Conservation (phyloP, 1,284 basidiomycete species). For the Cryptococcus sp. region DNA sequence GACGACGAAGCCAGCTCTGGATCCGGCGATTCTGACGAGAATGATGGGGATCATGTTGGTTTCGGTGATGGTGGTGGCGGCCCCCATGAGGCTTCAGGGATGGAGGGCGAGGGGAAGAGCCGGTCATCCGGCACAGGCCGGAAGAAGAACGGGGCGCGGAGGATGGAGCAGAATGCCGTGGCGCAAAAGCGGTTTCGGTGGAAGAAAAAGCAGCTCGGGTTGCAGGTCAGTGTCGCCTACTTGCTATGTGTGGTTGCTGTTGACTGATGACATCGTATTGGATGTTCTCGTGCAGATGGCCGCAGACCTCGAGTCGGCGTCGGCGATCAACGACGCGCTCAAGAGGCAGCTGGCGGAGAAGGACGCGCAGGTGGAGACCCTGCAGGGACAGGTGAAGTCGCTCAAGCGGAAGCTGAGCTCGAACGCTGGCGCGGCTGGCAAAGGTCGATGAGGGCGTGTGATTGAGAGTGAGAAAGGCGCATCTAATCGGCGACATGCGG, state of each 20-base stretch:
- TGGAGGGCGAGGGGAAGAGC: not conserved
- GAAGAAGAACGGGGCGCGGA: slow-evolving; percentile 26
- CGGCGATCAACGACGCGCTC: slow-evolving; percentile 7
- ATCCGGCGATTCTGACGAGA: not conserved
- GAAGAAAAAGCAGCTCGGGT: slow-evolving; percentile 37
- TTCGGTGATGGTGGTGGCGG: not conserved
- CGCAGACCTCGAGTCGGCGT: slow-evolving; percentile 13
- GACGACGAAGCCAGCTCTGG: not conserved
- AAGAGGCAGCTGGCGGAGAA: slow-evolving; percentile 11
- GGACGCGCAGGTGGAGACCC: slow-evolving; percentile 6
- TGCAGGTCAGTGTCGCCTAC: slow-evolving; percentile 25
- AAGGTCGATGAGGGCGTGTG: not conserved
- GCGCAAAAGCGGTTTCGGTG: slow-evolving; percentile 38
- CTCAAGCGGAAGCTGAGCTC: slow-evolving; percentile 4
- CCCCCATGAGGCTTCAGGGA: not conserved
- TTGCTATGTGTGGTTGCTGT: not conserved
- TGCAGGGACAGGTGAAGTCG: slow-evolving; percentile 8
- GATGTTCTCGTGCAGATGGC: slow-evolving; percentile 13
- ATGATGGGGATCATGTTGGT: not conserved
- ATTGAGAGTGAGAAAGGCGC: not conserved
- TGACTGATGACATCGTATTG: not conserved
- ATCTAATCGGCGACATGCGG: not conserved
- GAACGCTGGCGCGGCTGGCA: not conserved
- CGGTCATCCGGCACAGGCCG: not conserved
- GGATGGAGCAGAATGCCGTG: slow-evolving; percentile 38